Percentiles rank a stretch among this genome's conserved stretches.
Conservation (phyloP, 305 asterid genomes). For the Fraxinus greggii region DNA sequence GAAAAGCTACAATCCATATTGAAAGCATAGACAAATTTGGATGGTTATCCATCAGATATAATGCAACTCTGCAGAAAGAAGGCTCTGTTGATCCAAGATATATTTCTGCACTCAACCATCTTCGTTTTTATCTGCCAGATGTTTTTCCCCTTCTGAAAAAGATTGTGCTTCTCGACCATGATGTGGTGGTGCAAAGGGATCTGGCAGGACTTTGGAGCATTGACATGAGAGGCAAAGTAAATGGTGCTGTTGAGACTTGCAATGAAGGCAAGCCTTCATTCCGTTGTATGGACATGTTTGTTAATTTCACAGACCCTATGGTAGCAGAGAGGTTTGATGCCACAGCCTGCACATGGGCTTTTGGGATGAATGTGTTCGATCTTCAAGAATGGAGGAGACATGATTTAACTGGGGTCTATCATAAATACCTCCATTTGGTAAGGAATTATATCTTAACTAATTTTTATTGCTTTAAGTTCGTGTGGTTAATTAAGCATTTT, state of each 20-base stretch:
- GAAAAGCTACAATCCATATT: constrained; percentile 62
- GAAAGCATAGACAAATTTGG: constrained; percentile 55
- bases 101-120: constrained; percentile 65
- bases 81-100: constrained; percentile 61
- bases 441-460: constrained; percentile 15
- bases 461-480: neutral
- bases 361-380: constrained; percentile 84
- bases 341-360: constrained; percentile 82
- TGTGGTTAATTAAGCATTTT: neutral
- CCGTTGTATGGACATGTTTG: constrained; percentile 61
- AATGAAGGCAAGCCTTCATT: constrained; percentile 55
- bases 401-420: constrained; percentile 59
- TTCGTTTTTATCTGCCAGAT: constrained; percentile 78
- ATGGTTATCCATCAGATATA: constrained; percentile 57
- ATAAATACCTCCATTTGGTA: constrained; percentile 68
- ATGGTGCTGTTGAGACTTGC: constrained; percentile 85
- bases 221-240: constrained; percentile 71
- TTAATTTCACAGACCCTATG: constrained; percentile 61
- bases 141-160: constrained; percentile 62
- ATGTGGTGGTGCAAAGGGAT: constrained; percentile 81
- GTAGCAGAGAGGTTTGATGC: constrained; percentile 46
- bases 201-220: constrained; percentile 65
- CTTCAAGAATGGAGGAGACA: constrained; percentile 69
- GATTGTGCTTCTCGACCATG: constrained; percentile 84
- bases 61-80: constrained; percentile 44